A percentile compares a stretch with the other conserved stretches of the same genome.
phyloP scores from a whole-genome alignment of 108 stramenopile species.

The Conticribra weissflogii region DNA sequence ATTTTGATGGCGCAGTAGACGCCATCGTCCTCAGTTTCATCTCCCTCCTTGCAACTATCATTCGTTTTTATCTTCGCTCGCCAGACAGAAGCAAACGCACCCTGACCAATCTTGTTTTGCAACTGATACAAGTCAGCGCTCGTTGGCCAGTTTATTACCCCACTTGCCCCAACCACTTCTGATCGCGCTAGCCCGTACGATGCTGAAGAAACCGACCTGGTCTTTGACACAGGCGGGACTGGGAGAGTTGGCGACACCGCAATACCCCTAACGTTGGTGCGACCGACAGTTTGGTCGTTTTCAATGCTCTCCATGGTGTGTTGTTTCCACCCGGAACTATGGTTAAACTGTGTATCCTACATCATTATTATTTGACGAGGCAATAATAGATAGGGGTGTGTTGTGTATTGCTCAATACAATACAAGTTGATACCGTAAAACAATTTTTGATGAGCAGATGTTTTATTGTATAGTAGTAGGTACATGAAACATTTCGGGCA shows the following conservation, averaged over 20 bases:
- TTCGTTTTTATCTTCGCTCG: slow-evolving; percentile 54
- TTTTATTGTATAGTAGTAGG: no score
- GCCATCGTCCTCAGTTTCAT: slow-evolving; percentile 14
- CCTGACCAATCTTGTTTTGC: slow-evolving; percentile 86
- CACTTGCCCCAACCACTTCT: neutral
- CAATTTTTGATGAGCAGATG: no score
- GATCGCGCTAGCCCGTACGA: slow-evolving; percentile 7
- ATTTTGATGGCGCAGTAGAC: slow-evolving; percentile 85
- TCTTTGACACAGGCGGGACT: neutral
- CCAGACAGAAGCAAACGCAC: slow-evolving; percentile 96
- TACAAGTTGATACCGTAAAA: no score
- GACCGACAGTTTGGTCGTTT: slow-evolving; percentile 32
- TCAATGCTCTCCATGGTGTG: slow-evolving; percentile 12
- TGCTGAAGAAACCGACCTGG: neutral
- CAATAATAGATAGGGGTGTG: no score
- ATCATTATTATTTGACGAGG: no score
- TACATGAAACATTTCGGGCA: no score
- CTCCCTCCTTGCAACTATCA: slow-evolving; percentile 23
- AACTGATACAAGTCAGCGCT: slow-evolving; percentile 60
- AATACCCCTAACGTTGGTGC: slow-evolving; percentile 18
- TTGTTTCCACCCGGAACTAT: neutral
- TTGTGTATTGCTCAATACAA: no score
- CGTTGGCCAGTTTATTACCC: slow-evolving; percentile 68
- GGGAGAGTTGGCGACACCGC: neutral
- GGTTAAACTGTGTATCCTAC: no score